Percentiles rank a stretch among this genome's conserved stretches.
These are phyloP conservation scores for Terfezia boudieri DNA, from an alignment of 495 filamentous ascomycete genomes.

Conservation along the genomic window DNA sequence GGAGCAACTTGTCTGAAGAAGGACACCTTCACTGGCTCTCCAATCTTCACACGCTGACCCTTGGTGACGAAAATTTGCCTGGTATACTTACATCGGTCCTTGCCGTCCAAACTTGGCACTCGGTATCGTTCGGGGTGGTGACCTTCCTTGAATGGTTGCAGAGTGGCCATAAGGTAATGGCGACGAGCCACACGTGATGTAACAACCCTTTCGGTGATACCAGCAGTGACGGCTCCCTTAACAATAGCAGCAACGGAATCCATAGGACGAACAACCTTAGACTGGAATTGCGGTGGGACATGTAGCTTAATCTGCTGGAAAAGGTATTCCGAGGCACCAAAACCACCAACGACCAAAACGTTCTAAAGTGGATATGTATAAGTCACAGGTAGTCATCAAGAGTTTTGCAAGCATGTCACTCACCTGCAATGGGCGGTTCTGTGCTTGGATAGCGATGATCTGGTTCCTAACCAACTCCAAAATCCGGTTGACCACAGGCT, in stretches of 20 bases:
- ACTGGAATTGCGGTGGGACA: conserved; percentile 55
- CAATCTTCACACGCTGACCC: conserved; percentile 95
- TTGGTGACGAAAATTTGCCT: conserved; percentile 98
- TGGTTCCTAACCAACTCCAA: conserved; percentile 58
- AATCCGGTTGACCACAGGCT: conserved; percentile 58
- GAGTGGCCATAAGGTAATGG: conserved; percentile 96
- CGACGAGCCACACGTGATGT: conserved; percentile 94
- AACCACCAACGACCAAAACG: conserved; percentile 56
- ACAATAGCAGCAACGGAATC: conserved; percentile 64
- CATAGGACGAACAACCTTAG: conserved; percentile 66
- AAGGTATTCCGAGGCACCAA: conserved; percentile 61
- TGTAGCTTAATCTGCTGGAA: conserved; percentile 68
- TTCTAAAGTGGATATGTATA: conserved; percentile 30
- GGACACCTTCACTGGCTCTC: conserved; percentile 94
- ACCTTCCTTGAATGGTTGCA: conserved; percentile 96
- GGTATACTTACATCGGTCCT: conserved; percentile 97
- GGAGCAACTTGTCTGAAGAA: conserved; percentile 98
- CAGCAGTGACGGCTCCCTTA: conserved; percentile 64
- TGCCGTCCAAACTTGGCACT: conserved; percentile 86
- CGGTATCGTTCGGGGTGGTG: conserved; percentile 97
- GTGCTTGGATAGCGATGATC: conserved; percentile 61
- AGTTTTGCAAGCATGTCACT: conserved; percentile 4
- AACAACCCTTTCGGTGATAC: conserved; percentile 89
- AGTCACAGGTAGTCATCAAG: background rate
- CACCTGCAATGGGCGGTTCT: conserved; percentile 51